Conservation (phyloP, 1,284 basidiomycete species). For the Ceratobasidium sp. region DNA sequence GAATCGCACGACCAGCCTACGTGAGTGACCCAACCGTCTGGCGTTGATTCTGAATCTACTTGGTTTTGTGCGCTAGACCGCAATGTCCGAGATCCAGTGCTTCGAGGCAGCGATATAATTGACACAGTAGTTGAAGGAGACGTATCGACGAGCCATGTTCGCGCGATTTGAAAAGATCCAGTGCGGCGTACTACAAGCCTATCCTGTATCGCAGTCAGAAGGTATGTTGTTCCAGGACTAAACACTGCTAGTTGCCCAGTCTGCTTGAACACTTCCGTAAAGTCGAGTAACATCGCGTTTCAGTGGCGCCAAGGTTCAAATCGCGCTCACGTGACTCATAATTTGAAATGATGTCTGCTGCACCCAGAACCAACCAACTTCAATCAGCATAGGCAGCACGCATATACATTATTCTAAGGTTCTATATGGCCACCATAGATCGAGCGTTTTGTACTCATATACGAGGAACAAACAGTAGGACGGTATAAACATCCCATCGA, state of each 20-base stretch:
- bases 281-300: slow-evolving; percentile 58
- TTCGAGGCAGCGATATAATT: slow-evolving; percentile 51
- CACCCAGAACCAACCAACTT: neutral
- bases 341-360: neutral
- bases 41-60: neutral
- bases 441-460: neutral
- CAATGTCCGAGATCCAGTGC: neutral
- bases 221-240: slow-evolving; percentile 77
- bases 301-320: neutral
- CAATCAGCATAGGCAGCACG: slow-evolving; percentile 3
- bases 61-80: slow-evolving; percentile 8
- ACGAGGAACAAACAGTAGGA: slow-evolving; percentile 1
- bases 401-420: neutral
- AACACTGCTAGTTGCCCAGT: slow-evolving; percentile 72
- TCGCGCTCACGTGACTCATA: slow-evolving; percentile 13
- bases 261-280: slow-evolving; percentile 83
- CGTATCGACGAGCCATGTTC: slow-evolving; percentile 73
- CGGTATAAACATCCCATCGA: slow-evolving; percentile 20
- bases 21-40: slow-evolving; percentile 68
- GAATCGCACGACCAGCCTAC: slow-evolving; percentile 86
- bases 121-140: slow-evolving; percentile 61
- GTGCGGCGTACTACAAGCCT: slow-evolving; percentile 77
- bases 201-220: slow-evolving; percentile 77
- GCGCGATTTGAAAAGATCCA: slow-evolving; percentile 77
- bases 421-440: slow-evolving; percentile 3